Percentiles rank a stretch among this genome's conserved stretches.
Evolutionary conservation across 768 basidiomycete species (phyloP).

Genomic region (Amanita rubescens): DNA sequence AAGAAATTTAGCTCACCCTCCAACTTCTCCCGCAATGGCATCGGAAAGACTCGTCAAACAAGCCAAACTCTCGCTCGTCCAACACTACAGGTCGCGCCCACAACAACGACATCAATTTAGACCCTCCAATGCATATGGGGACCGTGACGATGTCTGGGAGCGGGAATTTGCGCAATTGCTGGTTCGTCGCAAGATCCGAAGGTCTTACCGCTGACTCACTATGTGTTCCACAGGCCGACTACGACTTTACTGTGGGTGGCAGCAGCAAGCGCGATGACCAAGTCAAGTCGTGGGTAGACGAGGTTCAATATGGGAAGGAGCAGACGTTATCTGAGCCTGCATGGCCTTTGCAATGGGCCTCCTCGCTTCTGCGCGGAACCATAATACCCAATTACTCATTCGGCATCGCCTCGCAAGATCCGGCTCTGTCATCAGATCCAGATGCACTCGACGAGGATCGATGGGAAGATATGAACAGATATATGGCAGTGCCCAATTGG

Average conservation of each 20-base stretch:
- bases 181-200: background rate
- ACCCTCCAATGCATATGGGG: background rate
- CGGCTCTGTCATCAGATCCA: background rate
- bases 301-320: background rate
- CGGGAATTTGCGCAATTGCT: background rate
- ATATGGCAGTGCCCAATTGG: background rate
- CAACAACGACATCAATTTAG: background rate
- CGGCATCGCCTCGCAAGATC: background rate
- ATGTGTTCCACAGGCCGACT: background rate
- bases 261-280: background rate
- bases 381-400: background rate
- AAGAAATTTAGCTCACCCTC: background rate
- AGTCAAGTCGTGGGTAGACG: constrained; percentile 1
- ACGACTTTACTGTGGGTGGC: background rate
- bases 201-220: background rate
- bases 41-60: background rate
- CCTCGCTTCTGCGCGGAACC: background rate
- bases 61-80: background rate
- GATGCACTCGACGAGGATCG: background rate
- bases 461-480: constrained; percentile 5
- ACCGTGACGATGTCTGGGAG: background rate
- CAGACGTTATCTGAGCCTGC: background rate
- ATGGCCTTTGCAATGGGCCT: background rate
- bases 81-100: background rate
- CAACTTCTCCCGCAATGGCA: background rate